phyloP scores from a whole-genome alignment of 768 basidiomycete genomes.

The Boletus sp. region DNA sequence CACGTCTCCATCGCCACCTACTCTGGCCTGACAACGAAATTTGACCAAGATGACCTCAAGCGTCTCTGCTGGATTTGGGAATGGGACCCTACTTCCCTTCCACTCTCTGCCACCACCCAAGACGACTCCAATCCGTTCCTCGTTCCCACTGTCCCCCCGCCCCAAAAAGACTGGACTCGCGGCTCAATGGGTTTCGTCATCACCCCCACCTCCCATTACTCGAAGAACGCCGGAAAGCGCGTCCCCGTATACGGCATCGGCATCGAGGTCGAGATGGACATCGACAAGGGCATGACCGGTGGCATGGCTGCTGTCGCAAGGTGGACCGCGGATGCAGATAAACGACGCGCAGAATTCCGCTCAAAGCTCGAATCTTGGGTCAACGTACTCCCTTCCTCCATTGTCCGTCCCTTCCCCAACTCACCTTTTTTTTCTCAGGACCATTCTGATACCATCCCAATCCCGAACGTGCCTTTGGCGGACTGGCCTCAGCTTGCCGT shows the following conservation, averaged over 20 bases:
- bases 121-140: slow-evolving; percentile 77
- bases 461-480: slow-evolving; percentile 63
- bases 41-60: slow-evolving; percentile 66
- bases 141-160: slow-evolving; percentile 36
- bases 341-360: slow-evolving; percentile 55
- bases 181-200: slow-evolving; percentile 79
- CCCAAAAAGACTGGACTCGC: slow-evolving; percentile 69
- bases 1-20: slow-evolving; percentile 71
- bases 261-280: slow-evolving; percentile 83
- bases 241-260: slow-evolving; percentile 82
- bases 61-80: slow-evolving; percentile 89
- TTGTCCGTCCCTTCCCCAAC: not conserved
- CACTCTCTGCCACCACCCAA: slow-evolving; percentile 22
- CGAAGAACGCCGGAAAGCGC: slow-evolving; percentile 62
- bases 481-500: slow-evolving; percentile 60
- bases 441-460: slow-evolving; percentile 39
- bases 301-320: slow-evolving; percentile 90
- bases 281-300: slow-evolving; percentile 73
- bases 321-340: slow-evolving; percentile 74
- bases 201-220: slow-evolving; percentile 69
- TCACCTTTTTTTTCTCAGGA: slow-evolving; percentile 41
- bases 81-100: slow-evolving; percentile 62
- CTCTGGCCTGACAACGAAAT: slow-evolving; percentile 60
- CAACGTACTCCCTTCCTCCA: slow-evolving; percentile 41
- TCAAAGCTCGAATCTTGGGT: slow-evolving; percentile 64